Evolutionary conservation across 345 rosid genomes (phyloP), one percentile per base, ranked within the genome.

Genomic region (Boechera stricta): DNA sequence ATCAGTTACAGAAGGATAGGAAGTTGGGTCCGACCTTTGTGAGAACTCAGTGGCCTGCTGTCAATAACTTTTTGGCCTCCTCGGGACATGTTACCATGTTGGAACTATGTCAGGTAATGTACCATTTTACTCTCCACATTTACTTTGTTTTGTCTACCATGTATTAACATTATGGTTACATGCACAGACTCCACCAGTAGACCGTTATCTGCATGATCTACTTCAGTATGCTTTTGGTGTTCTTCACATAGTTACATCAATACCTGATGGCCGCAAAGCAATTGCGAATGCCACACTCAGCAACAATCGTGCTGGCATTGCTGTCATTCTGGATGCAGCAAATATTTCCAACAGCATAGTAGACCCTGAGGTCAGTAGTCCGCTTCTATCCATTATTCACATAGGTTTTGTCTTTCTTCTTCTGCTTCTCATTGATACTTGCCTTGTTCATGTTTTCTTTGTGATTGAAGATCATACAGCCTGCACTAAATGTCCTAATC

Each of bases 141-240:
- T 59, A 55, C 42, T 33, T 78, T 29, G 28, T 42, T 60, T 66
- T 72, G 58, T 55, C 61, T 61, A 62, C 48, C 42, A 21, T 73
- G 31, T 61, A 51, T n/a, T 74, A 77, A 60, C 38, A 48, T 66
- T 65, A 64, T 71, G 69, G 58, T 77, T 45, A 51, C 85, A 57
- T 68, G 63, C 71, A 79, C 80, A 95, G 99, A 97, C 98, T 74
- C 97, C 98, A 29, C 97, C 99, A 1, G 94, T 88, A 60, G 99
- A 95, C 73, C 95, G 99, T 48, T 92, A 92, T 79, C 82, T 95
- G 83, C 99, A 92, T 8, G 99, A 95, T 77, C 86, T 95, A 83
- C 94, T 92, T 76, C 98, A 91, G 82, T 92, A 91, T 88, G 99
- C 99, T 57, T 79, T 95, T 76, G 98, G 99, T 85, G 94, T 95